phyloP scores from a whole-genome alignment of 1,284 basidiomycete species.

The Tylopilus sp. region DNA sequence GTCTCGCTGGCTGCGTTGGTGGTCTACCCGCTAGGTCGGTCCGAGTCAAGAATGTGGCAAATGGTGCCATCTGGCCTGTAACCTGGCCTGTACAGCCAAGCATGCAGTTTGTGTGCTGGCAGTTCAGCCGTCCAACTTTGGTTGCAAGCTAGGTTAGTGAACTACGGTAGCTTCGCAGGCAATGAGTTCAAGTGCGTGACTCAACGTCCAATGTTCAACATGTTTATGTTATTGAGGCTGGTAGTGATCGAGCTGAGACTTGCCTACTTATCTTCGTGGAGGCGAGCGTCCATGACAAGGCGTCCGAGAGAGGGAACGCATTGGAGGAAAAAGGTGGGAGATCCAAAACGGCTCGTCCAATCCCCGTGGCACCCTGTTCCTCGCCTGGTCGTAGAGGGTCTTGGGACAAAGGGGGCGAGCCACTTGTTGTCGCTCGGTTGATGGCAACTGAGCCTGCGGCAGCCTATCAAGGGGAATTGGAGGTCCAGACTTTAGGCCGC shows the following conservation, averaged over 20 bases:
- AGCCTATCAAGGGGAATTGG: constrained; percentile 38
- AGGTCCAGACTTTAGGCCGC: constrained; percentile 49
- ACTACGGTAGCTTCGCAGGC: not conserved
- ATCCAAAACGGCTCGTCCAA: constrained; percentile 27
- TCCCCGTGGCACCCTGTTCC: constrained; percentile 41
- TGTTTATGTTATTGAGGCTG: not conserved
- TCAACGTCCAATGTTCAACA: not conserved
- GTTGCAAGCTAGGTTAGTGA: not conserved
- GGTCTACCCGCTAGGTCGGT: no score
- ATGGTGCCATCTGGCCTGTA: no score
- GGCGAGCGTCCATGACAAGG: constrained; percentile 15
- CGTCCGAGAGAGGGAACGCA: constrained; percentile 15
- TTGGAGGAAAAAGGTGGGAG: constrained; percentile 19
- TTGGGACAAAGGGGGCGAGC: constrained; percentile 30
- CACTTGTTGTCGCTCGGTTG: constrained; percentile 39
- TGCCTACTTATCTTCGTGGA: constrained; percentile 10
- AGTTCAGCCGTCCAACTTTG: not conserved
- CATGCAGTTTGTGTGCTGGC: no score
- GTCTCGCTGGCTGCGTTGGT: not conserved
- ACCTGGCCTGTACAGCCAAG: no score
- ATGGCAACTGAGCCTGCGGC: constrained; percentile 44
- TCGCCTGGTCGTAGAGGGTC: constrained; percentile 40
- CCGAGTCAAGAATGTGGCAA: no score
- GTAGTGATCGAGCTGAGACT: not conserved
- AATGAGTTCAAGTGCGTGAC: not conserved